Evolutionary conservation across 345 rosid species (phyloP), one percentile per base, ranked within the genome.

Genomic region (Salix caprea): DNA sequence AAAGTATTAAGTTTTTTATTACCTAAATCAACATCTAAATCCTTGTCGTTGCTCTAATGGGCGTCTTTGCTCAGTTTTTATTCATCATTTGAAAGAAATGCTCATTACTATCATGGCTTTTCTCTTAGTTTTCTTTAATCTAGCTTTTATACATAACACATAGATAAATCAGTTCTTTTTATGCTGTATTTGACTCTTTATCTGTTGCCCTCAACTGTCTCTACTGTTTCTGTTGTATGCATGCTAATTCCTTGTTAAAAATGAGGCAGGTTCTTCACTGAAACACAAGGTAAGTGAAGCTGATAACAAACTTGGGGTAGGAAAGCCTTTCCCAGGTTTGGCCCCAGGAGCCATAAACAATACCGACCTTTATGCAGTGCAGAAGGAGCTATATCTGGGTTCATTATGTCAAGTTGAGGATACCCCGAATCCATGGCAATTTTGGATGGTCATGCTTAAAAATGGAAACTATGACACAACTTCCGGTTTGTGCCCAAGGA

Each of bases 251-350:
- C 58, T 46, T 26, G 39, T 13, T 1, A 40, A 70, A 68, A 54
- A 76, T 79, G 70, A 56, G 26, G 37, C 81, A 92, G 96, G 79
- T 77, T 81, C 80, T 74, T 69, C 79, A 62, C 78, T 92, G 74
- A 70, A 44, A 6, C 86, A 75, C 74, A 65, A 18, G 54, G 85
- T 72, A 14, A 71, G 56, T 6, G 78, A 78, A 64, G 70, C 70
- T 40, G 77, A 78, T 67, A 81, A 74, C 74, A 81, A 74, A 56
- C 81, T 81, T 30, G 84, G 81, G n/a, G 78, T 74, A 8, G 81
- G 84, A 42, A n/a, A 80, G 34, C 26, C 64, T 34, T 80, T 80
- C n/a, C 72, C 72, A 30, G 79, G 83, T 65, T 66, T 75, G 68
- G 15, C 70, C 2, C 79, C 79, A 6, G 67, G n/a, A 19, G 71